Base-by-base conservation (phyloP, 1,139 yeast species). In the Scheffersomyces insectosa region DNA sequence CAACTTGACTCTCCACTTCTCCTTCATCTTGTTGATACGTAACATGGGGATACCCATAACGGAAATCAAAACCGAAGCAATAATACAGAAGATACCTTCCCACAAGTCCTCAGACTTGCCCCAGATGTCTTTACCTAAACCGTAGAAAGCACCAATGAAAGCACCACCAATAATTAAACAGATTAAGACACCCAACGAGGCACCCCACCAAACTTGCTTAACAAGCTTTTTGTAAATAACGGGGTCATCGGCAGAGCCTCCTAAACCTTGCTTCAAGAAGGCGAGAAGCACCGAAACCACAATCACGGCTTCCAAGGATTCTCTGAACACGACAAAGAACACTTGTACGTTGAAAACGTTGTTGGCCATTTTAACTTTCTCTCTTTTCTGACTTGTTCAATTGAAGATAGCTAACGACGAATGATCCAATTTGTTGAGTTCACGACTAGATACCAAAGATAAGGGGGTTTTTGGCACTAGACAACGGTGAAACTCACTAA, bases 271-370 rank as follows among this genome's bases (percentile, higher is more conserved):
- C 63, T 88, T 89, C 48, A 91, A 80, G 67, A 91, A 91, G 16
- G 97, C 93, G 47, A 91, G 76, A 47, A 91, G 76, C 39, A 91
- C 96, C 3, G 98, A 88, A 45, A 91, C 86, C 49, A 91, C 90
- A 48, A 91, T 82, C 39, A 90, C 79, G 40, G 97, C 96, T 71
- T 91, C 98, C 50, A 91, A 74, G 1, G 96, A 75, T 69, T 91
- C 98, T 69, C 98, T 82, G 57, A 91, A 80, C 46, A 89, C 89
- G 56, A 91, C 85, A 70, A 91, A 90, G 70, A 90, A 91, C 51
- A 79, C 70, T 55, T 77, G 79, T 31, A 77, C 82, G 63, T 77
- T 79, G 57, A 79, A 79, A 39, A 79, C 80, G 61, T 65, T 51
- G 36, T 47, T 46, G 41, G 60, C 70, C 73, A 69, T 66, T 40